Percentiles rank a stretch among this genome's conserved stretches.
Evolutionary conservation across 768 basidiomycete species (phyloP).

Genomic region (Phlebiopsis flavidoalba): DNA sequence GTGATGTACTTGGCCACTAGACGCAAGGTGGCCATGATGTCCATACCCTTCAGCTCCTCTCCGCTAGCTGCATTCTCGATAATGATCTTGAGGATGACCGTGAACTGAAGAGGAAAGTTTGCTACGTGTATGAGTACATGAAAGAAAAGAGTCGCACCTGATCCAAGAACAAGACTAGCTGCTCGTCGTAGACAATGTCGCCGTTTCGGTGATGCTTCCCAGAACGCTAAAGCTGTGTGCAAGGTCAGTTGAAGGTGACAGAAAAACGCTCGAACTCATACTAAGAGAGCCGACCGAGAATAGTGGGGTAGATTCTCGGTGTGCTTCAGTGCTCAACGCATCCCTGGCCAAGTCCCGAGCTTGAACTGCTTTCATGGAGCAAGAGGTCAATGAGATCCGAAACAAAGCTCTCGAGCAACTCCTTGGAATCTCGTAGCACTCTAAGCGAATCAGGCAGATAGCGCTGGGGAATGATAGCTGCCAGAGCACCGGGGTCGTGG

Average conservation of each 20-base stretch:
- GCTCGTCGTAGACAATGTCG: slow-evolving; percentile 42
- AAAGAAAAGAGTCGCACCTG: slow-evolving; percentile 44
- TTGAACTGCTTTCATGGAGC: slow-evolving; percentile 51
- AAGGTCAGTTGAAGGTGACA: background rate
- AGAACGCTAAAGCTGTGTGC: slow-evolving; percentile 42
- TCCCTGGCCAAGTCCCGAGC: slow-evolving; percentile 79
- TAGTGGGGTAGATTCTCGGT: slow-evolving; percentile 56
- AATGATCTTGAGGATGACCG: slow-evolving; percentile 69
- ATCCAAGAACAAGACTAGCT: slow-evolving; percentile 57
- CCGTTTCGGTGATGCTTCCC: slow-evolving; percentile 42
- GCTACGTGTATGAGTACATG: background rate
- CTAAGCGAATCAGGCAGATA: slow-evolving; percentile 71
- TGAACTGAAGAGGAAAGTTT: slow-evolving; percentile 41
- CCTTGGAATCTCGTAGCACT: slow-evolving; percentile 50
- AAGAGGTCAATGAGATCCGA: slow-evolving; percentile 65
- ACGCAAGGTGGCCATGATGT: slow-evolving; percentile 53
- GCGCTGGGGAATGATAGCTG: slow-evolving; percentile 47
- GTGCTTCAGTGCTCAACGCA: slow-evolving; percentile 76
- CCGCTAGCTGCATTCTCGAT: slow-evolving; percentile 65
- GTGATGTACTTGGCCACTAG: slow-evolving; percentile 54
- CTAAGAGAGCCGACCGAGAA: slow-evolving; percentile 73
- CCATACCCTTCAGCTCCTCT: slow-evolving; percentile 58
- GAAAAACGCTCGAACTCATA: slow-evolving; percentile 31
- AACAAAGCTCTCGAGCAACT: slow-evolving; percentile 62
- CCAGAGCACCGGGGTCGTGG: slow-evolving; percentile 44